phyloP scores from a whole-genome alignment of 2,329 filamentous ascomycete species.

The Calonectria pauciramosa region DNA sequence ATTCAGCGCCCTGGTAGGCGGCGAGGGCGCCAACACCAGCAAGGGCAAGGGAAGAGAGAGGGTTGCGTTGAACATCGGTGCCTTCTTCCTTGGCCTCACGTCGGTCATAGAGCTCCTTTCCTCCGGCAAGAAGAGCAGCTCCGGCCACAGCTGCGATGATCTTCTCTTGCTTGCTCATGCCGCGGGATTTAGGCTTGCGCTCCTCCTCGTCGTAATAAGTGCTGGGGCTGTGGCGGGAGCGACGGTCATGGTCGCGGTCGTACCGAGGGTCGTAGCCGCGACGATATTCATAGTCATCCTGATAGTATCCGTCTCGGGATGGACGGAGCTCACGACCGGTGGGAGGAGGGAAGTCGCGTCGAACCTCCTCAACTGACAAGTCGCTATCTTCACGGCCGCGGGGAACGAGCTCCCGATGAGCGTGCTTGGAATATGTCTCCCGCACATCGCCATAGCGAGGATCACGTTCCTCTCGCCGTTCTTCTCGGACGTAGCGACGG shows the following conservation, averaged over 20 bases:
- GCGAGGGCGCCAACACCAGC: conserved; percentile 75
- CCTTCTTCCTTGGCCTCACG: conserved; percentile 68
- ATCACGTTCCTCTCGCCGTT: conserved; percentile 65
- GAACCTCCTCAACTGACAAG: conserved; percentile 83
- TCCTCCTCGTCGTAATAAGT: conserved; percentile 72
- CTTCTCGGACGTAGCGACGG: conserved; percentile 68
- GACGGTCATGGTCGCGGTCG: conserved; percentile 57
- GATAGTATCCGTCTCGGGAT: conserved; percentile 73
- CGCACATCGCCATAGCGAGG: conserved; percentile 67
- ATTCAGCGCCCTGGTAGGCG: conserved; percentile 73
- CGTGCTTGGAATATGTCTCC: conserved; percentile 62
- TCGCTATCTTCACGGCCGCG: conserved; percentile 79
- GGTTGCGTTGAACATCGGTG: conserved; percentile 67
- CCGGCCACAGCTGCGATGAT: conserved; percentile 76
- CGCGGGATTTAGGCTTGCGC: conserved; percentile 59
- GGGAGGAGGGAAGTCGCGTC: conserved; percentile 87
- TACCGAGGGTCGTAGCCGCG: conserved; percentile 64
- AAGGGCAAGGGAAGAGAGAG: conserved; percentile 71
- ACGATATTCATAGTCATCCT: conserved; percentile 64
- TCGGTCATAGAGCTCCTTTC: conserved; percentile 76
- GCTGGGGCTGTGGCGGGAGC: conserved; percentile 61
- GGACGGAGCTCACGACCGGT: conserved; percentile 66
- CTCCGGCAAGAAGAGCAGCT: conserved; percentile 74
- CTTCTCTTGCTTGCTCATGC: conserved; percentile 73
- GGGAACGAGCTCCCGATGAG: conserved; percentile 67